Percentiles rank a stretch among this genome's conserved stretches.
Evolutionary conservation across 106 monocot species (phyloP).

Genomic region (Phalaenopsis equestris): DNA sequence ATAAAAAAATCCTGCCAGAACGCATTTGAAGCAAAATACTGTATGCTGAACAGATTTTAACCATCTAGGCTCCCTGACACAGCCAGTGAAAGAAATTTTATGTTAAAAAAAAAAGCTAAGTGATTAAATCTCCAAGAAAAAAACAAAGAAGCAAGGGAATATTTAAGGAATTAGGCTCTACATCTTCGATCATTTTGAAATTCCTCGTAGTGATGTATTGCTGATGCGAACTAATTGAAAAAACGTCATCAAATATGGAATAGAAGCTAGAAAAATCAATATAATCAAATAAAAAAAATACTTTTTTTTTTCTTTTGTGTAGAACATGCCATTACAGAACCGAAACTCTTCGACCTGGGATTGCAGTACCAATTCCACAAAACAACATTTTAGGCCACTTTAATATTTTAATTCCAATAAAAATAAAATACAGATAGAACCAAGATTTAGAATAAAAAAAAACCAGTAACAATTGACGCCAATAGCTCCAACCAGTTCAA

Average conservation of each 20-base stretch:
- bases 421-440: background rate
- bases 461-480: background rate
- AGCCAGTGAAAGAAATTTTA: background rate
- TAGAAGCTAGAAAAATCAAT: background rate
- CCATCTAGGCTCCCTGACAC: background rate
- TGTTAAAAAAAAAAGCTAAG: background rate
- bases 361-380: background rate
- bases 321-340: background rate
- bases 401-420: background rate
- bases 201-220: background rate
- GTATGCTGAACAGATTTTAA: background rate
- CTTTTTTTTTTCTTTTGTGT: background rate
- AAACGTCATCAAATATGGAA: background rate
- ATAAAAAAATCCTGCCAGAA: conserved; percentile 29
- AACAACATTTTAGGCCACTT: too few relatives aligned
- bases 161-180: background rate
- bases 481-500: background rate
- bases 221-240: background rate
- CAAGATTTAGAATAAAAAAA: background rate
- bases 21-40: conserved; percentile 20
- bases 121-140: background rate
- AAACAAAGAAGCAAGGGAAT: background rate
- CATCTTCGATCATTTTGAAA: background rate
- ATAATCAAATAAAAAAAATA: background rate
- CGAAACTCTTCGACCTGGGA: background rate